Base-by-base conservation (phyloP, 306 rosid genomes). In the Argentina anserina region DNA sequence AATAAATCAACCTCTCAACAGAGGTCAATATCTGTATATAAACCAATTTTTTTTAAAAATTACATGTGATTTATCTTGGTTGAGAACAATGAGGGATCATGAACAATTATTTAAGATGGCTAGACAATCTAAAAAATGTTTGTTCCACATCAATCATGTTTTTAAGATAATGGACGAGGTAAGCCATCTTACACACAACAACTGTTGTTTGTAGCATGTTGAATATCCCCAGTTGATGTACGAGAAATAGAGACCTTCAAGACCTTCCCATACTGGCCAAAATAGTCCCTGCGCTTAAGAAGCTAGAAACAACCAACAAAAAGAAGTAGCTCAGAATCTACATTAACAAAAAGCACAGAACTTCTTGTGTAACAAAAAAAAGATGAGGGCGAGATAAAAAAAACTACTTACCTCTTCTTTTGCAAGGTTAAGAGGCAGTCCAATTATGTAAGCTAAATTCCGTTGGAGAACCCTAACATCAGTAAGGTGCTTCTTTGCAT, bases 181-280 rank as follows among this genome's bases (percentile, higher is more conserved):
- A 40, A 26, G 39, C 66, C 20, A 20, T n/a, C 99, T 91, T 90
- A 95, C 99, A 91, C 97, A 87, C 97, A 90, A 82, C 97, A 92
- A 61, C 97, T 88, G 77, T 84, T 89, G 83, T 95, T 95, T 3
- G 91, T 95, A 88, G 89, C 89, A 83, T 90, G 99, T 73, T 91
- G 97, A 81, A 95, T 87, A 70, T 83, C 88, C 62, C 99, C 99
- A 79, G 92, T 88, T 14, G 97, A 88, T 0, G 97, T 95, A 78
- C 97, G 89, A 67, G 97, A 90, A 92, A 95, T 87, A 3, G 99
- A 95, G 49, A 92, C 97, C 84, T 95, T 95, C 71, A 91, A 83
- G 72, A 95, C 96, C 89, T 90, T 91, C 66, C 99, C 96, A 81
- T 91, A 95, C 85, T 91, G 97, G 84, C 93, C 92, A 88, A 95